phyloP scores from a whole-genome alignment of 768 basidiomycete genomes.

The Dentipellis fragilis region DNA sequence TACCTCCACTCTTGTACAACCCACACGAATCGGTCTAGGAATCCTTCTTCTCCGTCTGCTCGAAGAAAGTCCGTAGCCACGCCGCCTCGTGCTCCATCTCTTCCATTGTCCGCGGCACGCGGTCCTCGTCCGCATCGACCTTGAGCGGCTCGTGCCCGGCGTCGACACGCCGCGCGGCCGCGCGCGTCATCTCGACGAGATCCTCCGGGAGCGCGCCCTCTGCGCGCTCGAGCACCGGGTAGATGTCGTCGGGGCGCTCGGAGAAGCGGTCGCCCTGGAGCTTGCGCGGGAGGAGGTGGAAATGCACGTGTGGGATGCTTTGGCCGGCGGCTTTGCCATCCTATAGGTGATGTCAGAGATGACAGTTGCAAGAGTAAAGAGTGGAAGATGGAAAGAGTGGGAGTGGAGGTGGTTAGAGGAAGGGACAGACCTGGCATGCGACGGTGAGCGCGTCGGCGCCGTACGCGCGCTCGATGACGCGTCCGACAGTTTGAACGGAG shows the following conservation, averaged over 20 bases:
- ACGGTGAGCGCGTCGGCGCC: constrained; percentile 77
- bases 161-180: neutral
- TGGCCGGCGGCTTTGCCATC: constrained; percentile 85
- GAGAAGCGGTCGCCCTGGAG: constrained; percentile 58
- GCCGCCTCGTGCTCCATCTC: constrained; percentile 49
- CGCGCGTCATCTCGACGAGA: constrained; percentile 14
- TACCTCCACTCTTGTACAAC: neutral
- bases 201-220: constrained; percentile 42
- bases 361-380: too few species aligned
- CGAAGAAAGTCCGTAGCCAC: constrained; percentile 38
- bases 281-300: constrained; percentile 84
- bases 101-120: constrained; percentile 32
- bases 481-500: constrained; percentile 71
- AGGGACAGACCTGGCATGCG: constrained; percentile 66
- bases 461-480: constrained; percentile 73
- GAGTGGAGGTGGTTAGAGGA: neutral
- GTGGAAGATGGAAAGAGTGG: constrained; percentile 2
- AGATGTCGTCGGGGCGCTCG: constrained; percentile 57
- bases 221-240: constrained; percentile 64
- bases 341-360: too few species aligned
- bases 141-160: constrained; percentile 20
- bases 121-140: constrained; percentile 35
- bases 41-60: neutral
- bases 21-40: neutral
- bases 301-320: constrained; percentile 90